These are phyloP conservation scores for Penicillium cinerascens DNA, from an alignment of 495 filamentous ascomycete genomes.

Conservation along the genomic window DNA sequence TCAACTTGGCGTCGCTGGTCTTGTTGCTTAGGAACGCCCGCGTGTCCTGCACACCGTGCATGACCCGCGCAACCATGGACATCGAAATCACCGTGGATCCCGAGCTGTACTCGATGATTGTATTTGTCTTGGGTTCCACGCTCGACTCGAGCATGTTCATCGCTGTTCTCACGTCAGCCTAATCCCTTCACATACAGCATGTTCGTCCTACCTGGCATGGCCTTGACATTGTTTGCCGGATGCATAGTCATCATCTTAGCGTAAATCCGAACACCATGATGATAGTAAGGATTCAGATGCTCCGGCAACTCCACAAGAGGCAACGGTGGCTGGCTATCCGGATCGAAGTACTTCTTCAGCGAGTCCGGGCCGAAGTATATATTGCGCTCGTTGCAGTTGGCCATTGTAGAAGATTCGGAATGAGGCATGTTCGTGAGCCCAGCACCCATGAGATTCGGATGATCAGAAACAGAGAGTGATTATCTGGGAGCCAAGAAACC, in stretches of 20 bases:
- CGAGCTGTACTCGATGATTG: slow-evolving; percentile 59
- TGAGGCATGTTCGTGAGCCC: background rate
- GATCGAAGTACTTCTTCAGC: slow-evolving; percentile 55
- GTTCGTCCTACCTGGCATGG: slow-evolving; percentile 50
- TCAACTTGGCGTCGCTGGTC: slow-evolving; percentile 50
- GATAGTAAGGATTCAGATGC: slow-evolving; percentile 51
- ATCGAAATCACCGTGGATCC: slow-evolving; percentile 61
- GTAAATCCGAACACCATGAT: slow-evolving; percentile 59
- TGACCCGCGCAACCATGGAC: slow-evolving; percentile 52
- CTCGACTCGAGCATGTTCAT: slow-evolving; percentile 52
- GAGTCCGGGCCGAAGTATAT: slow-evolving; percentile 54
- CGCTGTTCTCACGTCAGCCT: slow-evolving; percentile 29
- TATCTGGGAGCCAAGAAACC: background rate
- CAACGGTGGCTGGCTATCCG: slow-evolving; percentile 52
- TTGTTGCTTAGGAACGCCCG: slow-evolving; percentile 60
- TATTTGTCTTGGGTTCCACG: slow-evolving; percentile 43
- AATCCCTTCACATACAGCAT: background rate
- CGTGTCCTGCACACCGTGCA: slow-evolving; percentile 51
- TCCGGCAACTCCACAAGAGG: slow-evolving; percentile 59
- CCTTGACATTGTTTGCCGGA: slow-evolving; percentile 62
- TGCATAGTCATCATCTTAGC: slow-evolving; percentile 63
- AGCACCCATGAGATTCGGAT: background rate
- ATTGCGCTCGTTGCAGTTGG: slow-evolving; percentile 45
- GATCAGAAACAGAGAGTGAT: background rate
- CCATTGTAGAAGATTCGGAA: slow-evolving; percentile 23